Evolutionary conservation across 1,139 yeast genomes (phyloP).

Genomic region (Yamadazyma diospyri): DNA sequence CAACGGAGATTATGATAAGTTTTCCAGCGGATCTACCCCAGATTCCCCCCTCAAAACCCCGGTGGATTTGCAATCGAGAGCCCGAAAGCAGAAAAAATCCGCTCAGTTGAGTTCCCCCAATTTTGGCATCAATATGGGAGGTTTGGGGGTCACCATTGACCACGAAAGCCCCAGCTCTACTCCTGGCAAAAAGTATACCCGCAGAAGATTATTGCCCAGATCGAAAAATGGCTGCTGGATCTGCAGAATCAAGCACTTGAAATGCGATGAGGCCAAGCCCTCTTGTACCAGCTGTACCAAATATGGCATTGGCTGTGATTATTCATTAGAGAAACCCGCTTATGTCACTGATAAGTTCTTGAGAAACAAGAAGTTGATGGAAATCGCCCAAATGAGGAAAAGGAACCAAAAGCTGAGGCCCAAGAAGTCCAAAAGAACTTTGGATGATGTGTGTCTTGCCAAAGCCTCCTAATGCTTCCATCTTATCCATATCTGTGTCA

Average conservation of each 20-base stretch:
- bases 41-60: conserved; percentile 15
- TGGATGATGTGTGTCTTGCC: conserved; percentile 2
- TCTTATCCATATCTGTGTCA: too few species aligned
- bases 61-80: conserved; percentile 5
- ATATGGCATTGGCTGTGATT: conserved; percentile 45
- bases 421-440: conserved; percentile 7
- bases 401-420: conserved; percentile 19
- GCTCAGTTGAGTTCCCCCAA: not conserved
- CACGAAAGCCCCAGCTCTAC: conserved; percentile 10
- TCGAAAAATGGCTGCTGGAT: conserved; percentile 49
- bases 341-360: conserved; percentile 39
- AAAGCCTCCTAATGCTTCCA: not conserved
- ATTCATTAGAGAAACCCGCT: conserved; percentile 37
- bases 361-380: conserved; percentile 32
- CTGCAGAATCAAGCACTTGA: conserved; percentile 48
- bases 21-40: conserved; percentile 13
- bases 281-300: conserved; percentile 36
- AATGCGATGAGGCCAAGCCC: conserved; percentile 44
- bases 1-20: conserved; percentile 12
- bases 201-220: conserved; percentile 41
- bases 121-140: not conserved
- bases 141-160: conserved; percentile 4
- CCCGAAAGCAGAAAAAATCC: conserved; percentile 1
- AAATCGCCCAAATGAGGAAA: conserved; percentile 31
- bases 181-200: conserved; percentile 32